These are phyloP conservation scores for Heterobasidion occidentale DNA, from an alignment of 1,284 basidiomycete genomes.

Conservation along the genomic window DNA sequence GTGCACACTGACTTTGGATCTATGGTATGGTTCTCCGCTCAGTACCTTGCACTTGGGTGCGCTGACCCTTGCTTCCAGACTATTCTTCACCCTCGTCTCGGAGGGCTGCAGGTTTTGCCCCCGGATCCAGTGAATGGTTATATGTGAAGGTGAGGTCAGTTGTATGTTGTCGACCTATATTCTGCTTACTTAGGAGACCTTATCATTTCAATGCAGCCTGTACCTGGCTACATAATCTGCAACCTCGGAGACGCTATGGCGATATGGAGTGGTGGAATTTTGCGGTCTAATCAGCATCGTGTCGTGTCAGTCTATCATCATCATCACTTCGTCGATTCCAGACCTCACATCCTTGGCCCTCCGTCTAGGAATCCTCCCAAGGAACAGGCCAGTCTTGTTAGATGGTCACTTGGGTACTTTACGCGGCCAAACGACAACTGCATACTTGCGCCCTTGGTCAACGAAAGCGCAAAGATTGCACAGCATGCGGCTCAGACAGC, in stretches of 20 bases:
- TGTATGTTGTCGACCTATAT: too few species aligned
- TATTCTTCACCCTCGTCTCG: slow-evolving; percentile 62
- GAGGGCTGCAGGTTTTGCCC: slow-evolving; percentile 67
- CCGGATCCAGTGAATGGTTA: slow-evolving; percentile 57
- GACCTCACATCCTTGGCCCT: too few species aligned
- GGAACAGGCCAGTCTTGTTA: slow-evolving; percentile 21
- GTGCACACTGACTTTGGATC: slow-evolving; percentile 32
- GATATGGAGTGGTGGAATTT: slow-evolving; percentile 32
- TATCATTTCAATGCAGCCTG: slow-evolving; percentile 15
- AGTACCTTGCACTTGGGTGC: slow-evolving; percentile 25
- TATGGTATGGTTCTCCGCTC: slow-evolving; percentile 10
- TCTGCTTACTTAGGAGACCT: too few species aligned
- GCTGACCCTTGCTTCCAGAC: slow-evolving; percentile 25
- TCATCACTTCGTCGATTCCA: too few species aligned
- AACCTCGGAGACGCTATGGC: slow-evolving; percentile 31
- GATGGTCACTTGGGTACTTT: slow-evolving; percentile 30
- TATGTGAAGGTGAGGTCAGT: slow-evolving; percentile 45
- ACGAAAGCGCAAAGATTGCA: too few species aligned
- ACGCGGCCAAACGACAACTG: slow-evolving; percentile 23
- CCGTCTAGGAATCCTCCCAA: slow-evolving; percentile 20
- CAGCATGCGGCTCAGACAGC: too few species aligned
- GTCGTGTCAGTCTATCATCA: slow-evolving; percentile 11
- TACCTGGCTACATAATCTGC: slow-evolving; percentile 22
- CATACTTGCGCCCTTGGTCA: slow-evolving; percentile 13
- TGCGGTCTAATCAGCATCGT: slow-evolving; percentile 22